A percentile compares a stretch with the other conserved stretches of the same genome.
phyloP scores from a whole-genome alignment of 345 rosid species.

The Gossypium mustelinum region DNA sequence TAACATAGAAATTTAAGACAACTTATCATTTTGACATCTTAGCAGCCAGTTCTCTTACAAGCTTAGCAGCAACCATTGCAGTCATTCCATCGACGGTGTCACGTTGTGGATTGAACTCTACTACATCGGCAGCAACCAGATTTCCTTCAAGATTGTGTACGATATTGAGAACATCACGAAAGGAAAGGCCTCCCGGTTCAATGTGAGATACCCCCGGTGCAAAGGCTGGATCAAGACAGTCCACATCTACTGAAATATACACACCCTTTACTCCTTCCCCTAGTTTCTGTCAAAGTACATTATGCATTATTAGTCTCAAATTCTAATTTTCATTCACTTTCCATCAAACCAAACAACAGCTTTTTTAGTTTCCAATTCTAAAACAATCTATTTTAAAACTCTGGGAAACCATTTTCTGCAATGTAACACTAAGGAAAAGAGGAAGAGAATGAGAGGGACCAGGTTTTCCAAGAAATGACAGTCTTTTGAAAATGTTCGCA shows the following conservation, averaged over 20 bases:
- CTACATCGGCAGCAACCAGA: constrained; percentile 91
- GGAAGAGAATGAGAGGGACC: constrained; percentile 43
- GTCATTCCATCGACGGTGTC: constrained; percentile 99
- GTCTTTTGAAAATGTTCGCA: constrained; percentile 87
- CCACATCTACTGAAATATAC: constrained; percentile 82
- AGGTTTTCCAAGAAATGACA: constrained; percentile 69
- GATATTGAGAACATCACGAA: constrained; percentile 87
- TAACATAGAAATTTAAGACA: not conserved
- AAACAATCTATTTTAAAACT: not conserved
- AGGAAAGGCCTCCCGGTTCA: constrained; percentile 96
- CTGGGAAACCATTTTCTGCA: not conserved
- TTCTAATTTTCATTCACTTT: not conserved
- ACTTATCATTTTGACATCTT: constrained; percentile 71
- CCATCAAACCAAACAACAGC: not conserved
- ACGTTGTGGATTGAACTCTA: constrained; percentile 94
- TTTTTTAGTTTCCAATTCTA: not conserved
- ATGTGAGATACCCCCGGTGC: constrained; percentile 99
- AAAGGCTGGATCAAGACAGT: constrained; percentile 96
- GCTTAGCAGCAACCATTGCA: constrained; percentile 96
- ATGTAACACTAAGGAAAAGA: not conserved
- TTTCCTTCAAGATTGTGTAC: constrained; percentile 80
- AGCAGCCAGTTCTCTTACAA: constrained; percentile 86
- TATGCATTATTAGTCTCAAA: not conserved
- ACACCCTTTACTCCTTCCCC: constrained; percentile 97
- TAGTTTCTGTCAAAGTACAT: constrained; percentile 58